Evolutionary conservation across 257 asterid species (phyloP), one percentile per base, ranked within the genome.

Genomic region (Mitragyna speciosa): DNA sequence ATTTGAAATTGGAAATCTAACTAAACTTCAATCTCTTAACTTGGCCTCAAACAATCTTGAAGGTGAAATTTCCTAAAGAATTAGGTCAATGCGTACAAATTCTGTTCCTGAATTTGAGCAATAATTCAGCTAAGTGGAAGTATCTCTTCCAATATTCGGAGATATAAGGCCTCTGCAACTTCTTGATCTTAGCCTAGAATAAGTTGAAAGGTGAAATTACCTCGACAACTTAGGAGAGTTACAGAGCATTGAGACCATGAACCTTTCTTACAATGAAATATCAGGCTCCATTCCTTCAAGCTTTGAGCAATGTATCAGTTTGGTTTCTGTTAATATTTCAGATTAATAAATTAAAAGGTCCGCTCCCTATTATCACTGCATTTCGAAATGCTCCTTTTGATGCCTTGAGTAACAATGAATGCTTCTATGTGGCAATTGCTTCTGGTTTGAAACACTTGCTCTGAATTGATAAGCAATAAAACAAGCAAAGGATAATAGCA

Each of bases 331-430:
- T 12, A 77, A 88, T 76, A 66, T 88, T 58, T 88, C 89, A 5
- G 64, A 76, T 79, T n/a, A 88, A 88, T 79, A 85, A 83, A 79
- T 66, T 88, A 28, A 84, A 74, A 24, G 88, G 91, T 54, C 85
- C 87, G 28, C 78, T 86, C 28, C 91, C 88, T 2, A 51, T 78
- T 51, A 81, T 14, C 45, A 26, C 16, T 33, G 87, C 90, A 9
- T 88, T 86, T 78, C 81, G 22, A 16, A 79, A 77, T 11, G 84
- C 84, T 31, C 22, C 85, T 7, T 63, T 36, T 39, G 87, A 82
- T 47, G 71, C 81, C 17, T 54, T 88, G 70, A 81, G 81, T n/a
- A n/a, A n/a, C n/a, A n/a, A n/a, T n/a, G n/a, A n/a, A n/a, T n/a
- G n/a, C n/a, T n/a, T n/a, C n/a, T n/a, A n/a, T 88, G 88, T 75